A percentile compares a stretch with the other conserved stretches of the same genome.
Evolutionary conservation across 768 basidiomycete species (phyloP).

Genomic region (Pulveroboletus sp.): DNA sequence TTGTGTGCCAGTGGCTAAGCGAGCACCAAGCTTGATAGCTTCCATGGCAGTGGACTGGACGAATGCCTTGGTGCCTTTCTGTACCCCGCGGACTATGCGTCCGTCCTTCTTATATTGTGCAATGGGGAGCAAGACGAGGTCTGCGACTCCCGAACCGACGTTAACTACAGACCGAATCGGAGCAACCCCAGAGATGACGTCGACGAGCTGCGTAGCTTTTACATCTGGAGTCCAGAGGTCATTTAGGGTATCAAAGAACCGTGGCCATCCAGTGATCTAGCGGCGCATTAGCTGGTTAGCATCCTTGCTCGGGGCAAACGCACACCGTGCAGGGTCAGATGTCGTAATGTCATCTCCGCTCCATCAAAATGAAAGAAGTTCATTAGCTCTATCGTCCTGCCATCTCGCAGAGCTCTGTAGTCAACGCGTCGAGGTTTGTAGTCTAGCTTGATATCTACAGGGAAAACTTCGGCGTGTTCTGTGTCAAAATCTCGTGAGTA

Average conservation of each 20-base stretch:
- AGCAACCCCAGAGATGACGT: slow-evolving; percentile 93
- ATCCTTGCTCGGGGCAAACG: slow-evolving; percentile 29
- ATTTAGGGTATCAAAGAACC: slow-evolving; percentile 86
- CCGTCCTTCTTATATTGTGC: slow-evolving; percentile 98
- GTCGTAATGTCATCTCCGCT: slow-evolving; percentile 94
- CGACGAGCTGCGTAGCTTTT: slow-evolving; percentile 95
- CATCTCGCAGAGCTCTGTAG: slow-evolving; percentile 84
- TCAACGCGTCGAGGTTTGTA: slow-evolving; percentile 98
- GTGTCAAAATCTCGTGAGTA: background rate
- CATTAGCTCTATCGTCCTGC: slow-evolving; percentile 94
- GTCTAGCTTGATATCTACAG: slow-evolving; percentile 92
- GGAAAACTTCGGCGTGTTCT: slow-evolving; percentile 95
- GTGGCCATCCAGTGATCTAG: slow-evolving; percentile 90
- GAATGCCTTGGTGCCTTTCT: slow-evolving; percentile 90
- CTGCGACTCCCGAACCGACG: slow-evolving; percentile 94
- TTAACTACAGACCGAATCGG: slow-evolving; percentile 97
- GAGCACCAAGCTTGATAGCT: slow-evolving; percentile 90
- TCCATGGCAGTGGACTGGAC: slow-evolving; percentile 93
- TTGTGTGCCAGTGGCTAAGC: slow-evolving; percentile 93
- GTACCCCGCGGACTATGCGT: slow-evolving; percentile 84
- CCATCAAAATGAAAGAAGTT: slow-evolving; percentile 99
- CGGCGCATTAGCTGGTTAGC: slow-evolving; percentile 8
- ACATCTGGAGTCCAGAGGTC: slow-evolving; percentile 99
- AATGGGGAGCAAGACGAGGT: slow-evolving; percentile 91
- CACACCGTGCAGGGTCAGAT: slow-evolving; percentile 88